Evolutionary conservation across 768 basidiomycete genomes (phyloP).

Genomic region (Leucosporidium yakuticum): DNA sequence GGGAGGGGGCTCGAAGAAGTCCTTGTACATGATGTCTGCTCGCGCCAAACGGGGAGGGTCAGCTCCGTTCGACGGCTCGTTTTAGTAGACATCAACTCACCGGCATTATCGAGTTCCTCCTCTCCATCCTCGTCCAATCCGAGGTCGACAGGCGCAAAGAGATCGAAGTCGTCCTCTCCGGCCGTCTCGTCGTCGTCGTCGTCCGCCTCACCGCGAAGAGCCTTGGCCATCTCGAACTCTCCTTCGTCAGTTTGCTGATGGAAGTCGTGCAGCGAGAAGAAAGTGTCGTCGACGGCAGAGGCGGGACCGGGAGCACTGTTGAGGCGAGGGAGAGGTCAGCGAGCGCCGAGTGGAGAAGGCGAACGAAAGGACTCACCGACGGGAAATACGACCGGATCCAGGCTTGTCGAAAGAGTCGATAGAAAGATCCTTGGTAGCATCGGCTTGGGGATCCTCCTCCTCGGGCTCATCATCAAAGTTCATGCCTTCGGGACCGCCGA

Average conservation of each 20-base stretch:
- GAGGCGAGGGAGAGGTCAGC: not conserved
- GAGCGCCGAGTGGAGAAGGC: not conserved
- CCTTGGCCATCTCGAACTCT: slow-evolving; percentile 52
- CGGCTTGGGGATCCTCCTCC: slow-evolving; percentile 2
- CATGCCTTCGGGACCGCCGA: not conserved
- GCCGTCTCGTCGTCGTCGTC: slow-evolving; percentile 54
- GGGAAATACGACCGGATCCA: not conserved
- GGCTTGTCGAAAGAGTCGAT: slow-evolving; percentile 27
- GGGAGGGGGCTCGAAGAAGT: slow-evolving; percentile 70
- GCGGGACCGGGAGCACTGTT: slow-evolving; percentile 13
- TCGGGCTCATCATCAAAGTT: not conserved
- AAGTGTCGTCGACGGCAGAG: slow-evolving; percentile 65
- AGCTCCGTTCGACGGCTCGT: not conserved
- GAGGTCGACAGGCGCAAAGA: slow-evolving; percentile 59
- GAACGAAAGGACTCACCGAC: slow-evolving; percentile 4
- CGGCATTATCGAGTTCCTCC: slow-evolving; percentile 43
- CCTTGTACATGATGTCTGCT: slow-evolving; percentile 53
- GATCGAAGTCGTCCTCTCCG: slow-evolving; percentile 49
- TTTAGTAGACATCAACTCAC: slow-evolving; percentile 43
- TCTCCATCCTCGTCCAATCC: slow-evolving; percentile 44
- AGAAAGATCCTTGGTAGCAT: slow-evolving; percentile 12
- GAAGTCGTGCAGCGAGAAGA: slow-evolving; percentile 82
- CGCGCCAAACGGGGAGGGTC: not conserved
- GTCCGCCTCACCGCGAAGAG: slow-evolving; percentile 52
- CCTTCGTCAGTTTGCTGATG: slow-evolving; percentile 75